Conservation (phyloP, 306 rosid genomes). For the Malus fusca region DNA sequence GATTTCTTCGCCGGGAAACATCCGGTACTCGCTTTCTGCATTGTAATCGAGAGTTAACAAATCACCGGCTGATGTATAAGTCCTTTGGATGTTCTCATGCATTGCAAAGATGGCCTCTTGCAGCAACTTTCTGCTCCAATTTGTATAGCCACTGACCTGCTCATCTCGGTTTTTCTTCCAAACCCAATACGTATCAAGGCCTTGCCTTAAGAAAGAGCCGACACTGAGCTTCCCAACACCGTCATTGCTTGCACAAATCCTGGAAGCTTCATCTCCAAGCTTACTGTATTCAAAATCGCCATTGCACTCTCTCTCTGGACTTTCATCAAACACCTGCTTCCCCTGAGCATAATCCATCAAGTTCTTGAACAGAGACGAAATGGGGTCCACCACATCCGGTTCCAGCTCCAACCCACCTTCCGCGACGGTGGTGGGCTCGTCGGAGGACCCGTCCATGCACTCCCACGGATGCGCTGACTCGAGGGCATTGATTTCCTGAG, state of each 20-base stretch:
- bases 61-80: constrained; percentile 85
- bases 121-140: constrained; percentile 50
- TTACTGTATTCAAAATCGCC: constrained; percentile 11
- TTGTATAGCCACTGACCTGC: constrained; percentile 37
- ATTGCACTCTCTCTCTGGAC: constrained; percentile 16
- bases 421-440: constrained; percentile 52
- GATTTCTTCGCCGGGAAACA: constrained; percentile 90
- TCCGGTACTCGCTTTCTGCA: constrained; percentile 76
- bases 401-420: constrained; percentile 64
- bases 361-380: constrained; percentile 52
- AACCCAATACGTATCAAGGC: constrained; percentile 52
- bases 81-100: constrained; percentile 73
- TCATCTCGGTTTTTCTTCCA: constrained; percentile 31
- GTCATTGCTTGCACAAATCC: constrained; percentile 11
- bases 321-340: constrained; percentile 21
- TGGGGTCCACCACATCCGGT: constrained; percentile 49
- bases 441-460: constrained; percentile 74
- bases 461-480: constrained; percentile 88
- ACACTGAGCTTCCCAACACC: constrained; percentile 40
- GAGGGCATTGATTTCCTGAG: constrained; percentile 57
- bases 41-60: constrained; percentile 52
- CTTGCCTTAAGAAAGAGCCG: constrained; percentile 58
- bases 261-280: constrained; percentile 34
- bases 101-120: constrained; percentile 72
- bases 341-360: constrained; percentile 72